Percentiles rank a stretch among this genome's conserved stretches.
Conservation (phyloP, 2,329 filamentous ascomycete genomes). For the Raffaelea deltoideospora region DNA sequence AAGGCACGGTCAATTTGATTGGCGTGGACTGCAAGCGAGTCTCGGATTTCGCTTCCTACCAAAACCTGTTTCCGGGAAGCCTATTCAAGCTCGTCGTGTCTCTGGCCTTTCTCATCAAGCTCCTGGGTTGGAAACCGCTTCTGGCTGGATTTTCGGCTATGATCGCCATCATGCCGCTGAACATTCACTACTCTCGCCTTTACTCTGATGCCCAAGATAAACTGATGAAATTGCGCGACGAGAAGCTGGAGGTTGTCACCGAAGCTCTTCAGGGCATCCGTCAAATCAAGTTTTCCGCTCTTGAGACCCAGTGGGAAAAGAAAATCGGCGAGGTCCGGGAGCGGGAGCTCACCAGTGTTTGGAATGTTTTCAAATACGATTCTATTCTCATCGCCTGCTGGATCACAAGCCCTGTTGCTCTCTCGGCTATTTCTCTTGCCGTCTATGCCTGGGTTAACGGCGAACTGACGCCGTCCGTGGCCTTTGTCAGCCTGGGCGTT, state of each 20-base stretch:
- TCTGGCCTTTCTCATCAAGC: conserved; percentile 47
- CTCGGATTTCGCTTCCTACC: conserved; percentile 51
- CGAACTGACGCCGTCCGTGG: conserved; percentile 52
- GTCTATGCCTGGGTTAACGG: conserved; percentile 52
- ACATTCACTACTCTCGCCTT: conserved; percentile 48
- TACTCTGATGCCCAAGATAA: conserved; percentile 51
- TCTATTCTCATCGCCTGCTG: conserved; percentile 49
- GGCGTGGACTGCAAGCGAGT: conserved; percentile 61
- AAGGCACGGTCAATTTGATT: conserved; percentile 63
- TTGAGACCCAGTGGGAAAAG: conserved; percentile 60
- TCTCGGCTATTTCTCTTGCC: conserved; percentile 56
- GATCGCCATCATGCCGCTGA: conserved; percentile 50
- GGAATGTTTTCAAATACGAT: conserved; percentile 51
- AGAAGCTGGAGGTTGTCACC: conserved; percentile 60
- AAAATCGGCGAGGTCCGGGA: conserved; percentile 51
- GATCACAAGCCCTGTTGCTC: conserved; percentile 58
- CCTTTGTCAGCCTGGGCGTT: conserved; percentile 63
- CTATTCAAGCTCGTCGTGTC: conserved; percentile 50
- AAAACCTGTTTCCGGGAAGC: conserved; percentile 48
- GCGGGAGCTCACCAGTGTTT: conserved; percentile 50
- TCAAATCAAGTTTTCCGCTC: conserved; percentile 71
- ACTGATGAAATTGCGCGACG: conserved; percentile 62
- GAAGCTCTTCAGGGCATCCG: conserved; percentile 67
- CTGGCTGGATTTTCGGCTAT: conserved; percentile 50
- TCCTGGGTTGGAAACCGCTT: conserved; percentile 59